Conservation (phyloP, 176 grass and related monocot genomes). For the Puccinellia tenuiflora region DNA sequence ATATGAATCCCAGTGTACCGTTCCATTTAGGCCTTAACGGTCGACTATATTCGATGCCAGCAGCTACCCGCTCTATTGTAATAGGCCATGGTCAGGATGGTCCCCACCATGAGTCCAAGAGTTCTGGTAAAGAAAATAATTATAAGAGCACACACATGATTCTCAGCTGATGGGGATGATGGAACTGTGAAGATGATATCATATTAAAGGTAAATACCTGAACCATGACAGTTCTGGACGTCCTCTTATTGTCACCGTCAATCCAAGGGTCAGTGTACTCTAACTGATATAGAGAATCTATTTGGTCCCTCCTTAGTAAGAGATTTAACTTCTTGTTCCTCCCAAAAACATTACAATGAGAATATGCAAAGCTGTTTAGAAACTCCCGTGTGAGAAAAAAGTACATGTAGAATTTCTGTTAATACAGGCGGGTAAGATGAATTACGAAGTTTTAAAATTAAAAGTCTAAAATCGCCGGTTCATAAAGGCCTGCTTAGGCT, state of each 20-base stretch:
- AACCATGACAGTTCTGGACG: slow-evolving; percentile 75
- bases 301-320: slow-evolving; percentile 85
- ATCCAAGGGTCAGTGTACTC: slow-evolving; percentile 98
- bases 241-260: slow-evolving; percentile 91
- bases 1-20: slow-evolving; percentile 73
- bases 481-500: neutral
- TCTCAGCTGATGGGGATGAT: neutral
- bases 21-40: slow-evolving; percentile 95
- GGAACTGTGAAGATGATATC: neutral
- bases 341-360: slow-evolving; percentile 91
- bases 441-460: neutral
- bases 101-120: slow-evolving; percentile 79
- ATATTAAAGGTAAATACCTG: slow-evolving; percentile 55
- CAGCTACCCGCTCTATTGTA: slow-evolving; percentile 73
- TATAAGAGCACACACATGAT: slow-evolving; percentile 16
- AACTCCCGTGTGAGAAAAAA: neutral
- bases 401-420: neutral
- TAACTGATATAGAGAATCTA: slow-evolving; percentile 84
- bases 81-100: slow-evolving; percentile 59
- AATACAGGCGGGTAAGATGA: neutral
- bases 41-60: slow-evolving; percentile 79
- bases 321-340: slow-evolving; percentile 94
- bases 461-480: neutral
- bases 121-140: slow-evolving; percentile 52
- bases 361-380: slow-evolving; percentile 85